These are phyloP conservation scores for Leccinum arenicola DNA, from an alignment of 768 basidiomycete species.

Conservation along the genomic window DNA sequence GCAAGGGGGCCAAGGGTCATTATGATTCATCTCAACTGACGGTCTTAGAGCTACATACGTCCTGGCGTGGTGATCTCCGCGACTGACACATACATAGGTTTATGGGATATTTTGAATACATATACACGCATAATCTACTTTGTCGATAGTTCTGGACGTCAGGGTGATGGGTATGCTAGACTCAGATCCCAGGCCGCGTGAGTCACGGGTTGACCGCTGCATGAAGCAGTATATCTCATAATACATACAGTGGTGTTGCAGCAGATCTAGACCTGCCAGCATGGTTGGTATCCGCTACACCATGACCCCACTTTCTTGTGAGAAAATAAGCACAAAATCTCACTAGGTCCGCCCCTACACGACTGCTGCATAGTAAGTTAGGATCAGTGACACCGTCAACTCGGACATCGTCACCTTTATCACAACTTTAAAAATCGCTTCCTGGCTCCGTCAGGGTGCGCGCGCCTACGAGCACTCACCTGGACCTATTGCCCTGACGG, in stretches of 20 bases:
- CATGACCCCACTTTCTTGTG: too few relatives aligned
- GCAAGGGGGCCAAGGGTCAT: slow-evolving; percentile 15
- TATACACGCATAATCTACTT: background rate
- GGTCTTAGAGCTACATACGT: background rate
- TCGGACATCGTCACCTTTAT: background rate
- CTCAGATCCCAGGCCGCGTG: background rate
- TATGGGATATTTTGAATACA: slow-evolving; percentile 1
- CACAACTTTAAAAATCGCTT: slow-evolving; percentile 1
- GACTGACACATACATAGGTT: background rate
- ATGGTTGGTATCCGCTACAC: too few relatives aligned
- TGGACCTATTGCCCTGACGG: background rate
- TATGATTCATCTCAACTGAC: slow-evolving; percentile 2
- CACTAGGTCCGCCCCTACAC: background rate
- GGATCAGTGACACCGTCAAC: background rate
- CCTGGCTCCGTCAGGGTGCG: background rate
- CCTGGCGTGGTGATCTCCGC: background rate
- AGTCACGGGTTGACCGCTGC: background rate
- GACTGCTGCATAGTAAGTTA: background rate
- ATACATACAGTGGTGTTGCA: background rate
- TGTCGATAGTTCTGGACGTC: background rate
- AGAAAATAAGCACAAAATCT: too few relatives aligned
- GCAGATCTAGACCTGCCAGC: background rate
- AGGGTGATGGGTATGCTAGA: background rate
- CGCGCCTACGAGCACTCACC: background rate
- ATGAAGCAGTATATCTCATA: background rate